Conservation (phyloP, 176 grass and related monocot species). For the Lolium perenne region DNA sequence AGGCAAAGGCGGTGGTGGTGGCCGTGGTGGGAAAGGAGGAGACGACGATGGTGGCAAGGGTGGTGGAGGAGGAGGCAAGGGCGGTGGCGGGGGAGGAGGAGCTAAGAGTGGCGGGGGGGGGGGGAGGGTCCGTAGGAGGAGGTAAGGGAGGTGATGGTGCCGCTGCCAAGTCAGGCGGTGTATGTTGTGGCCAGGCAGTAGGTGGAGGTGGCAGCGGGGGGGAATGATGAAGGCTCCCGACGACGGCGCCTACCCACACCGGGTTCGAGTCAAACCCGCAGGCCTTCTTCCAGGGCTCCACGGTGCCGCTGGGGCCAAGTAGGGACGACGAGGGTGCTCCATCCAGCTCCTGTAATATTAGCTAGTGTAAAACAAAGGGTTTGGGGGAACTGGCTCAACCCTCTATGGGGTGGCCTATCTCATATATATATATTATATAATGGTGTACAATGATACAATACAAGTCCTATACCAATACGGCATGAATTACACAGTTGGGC, state of each 20-base stretch:
- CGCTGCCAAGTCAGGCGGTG: not conserved
- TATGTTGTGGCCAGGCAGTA: not conserved
- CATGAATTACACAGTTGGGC: too few species aligned
- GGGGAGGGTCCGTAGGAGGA: not conserved
- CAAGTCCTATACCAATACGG: too few species aligned
- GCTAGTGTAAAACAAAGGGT: not conserved
- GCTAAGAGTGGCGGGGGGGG: not conserved
- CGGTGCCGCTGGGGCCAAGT: not conserved
- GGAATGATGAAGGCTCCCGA: slow-evolving; percentile 37
- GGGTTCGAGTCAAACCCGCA: slow-evolving; percentile 38
- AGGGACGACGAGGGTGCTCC: not conserved
- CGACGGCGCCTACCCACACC: not conserved
- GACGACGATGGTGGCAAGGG: not conserved
- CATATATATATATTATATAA: too few species aligned
- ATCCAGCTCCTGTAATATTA: not conserved
- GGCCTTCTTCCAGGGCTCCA: slow-evolving; percentile 50
- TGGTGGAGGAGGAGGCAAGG: not conserved
- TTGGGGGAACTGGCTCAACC: too few species aligned
- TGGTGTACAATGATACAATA: too few species aligned
- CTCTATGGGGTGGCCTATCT: too few species aligned
- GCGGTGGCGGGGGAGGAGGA: not conserved
- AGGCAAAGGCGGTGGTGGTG: not conserved
- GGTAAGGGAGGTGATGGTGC: not conserved
- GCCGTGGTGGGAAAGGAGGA: not conserved
- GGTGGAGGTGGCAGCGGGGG: not conserved